A percentile compares a stretch with the other conserved stretches of the same genome.
These are phyloP conservation scores for Rugonectria rugulosa DNA, from an alignment of 2,329 filamentous ascomycete genomes.

Conservation along the genomic window DNA sequence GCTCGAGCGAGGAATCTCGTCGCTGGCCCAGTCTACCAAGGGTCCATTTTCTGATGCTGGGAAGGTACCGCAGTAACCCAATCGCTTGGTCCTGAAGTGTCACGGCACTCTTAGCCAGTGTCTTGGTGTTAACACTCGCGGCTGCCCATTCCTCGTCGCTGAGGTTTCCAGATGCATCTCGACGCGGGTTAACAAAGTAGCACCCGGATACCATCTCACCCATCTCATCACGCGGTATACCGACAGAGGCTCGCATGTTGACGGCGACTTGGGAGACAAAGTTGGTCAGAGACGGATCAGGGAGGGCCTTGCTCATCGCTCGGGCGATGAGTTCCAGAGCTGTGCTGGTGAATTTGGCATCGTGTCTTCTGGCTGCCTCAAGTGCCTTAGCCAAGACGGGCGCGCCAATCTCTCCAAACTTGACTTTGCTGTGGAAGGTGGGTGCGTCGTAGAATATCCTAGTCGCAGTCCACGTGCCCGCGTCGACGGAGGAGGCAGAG, in stretches of 20 bases:
- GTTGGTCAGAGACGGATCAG: conserved; percentile 27
- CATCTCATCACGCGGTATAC: conserved; percentile 26
- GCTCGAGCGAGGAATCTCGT: conserved; percentile 32
- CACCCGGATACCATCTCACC: conserved; percentile 27
- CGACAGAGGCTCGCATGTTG: conserved; percentile 34
- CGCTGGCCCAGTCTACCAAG: conserved; percentile 28
- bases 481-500: conserved; percentile 18
- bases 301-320: conserved; percentile 29
- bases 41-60: conserved; percentile 34
- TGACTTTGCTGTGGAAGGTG: conserved; percentile 25
- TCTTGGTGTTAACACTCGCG: conserved; percentile 20
- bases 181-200: conserved; percentile 23
- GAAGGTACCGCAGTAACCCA: conserved; percentile 31
- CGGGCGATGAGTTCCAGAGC: conserved; percentile 31
- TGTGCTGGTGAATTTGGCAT: conserved; percentile 31
- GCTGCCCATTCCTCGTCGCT: conserved; percentile 31
- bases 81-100: conserved; percentile 31
- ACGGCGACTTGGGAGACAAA: conserved; percentile 35
- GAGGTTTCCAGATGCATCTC: conserved; percentile 9
- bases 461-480: conserved; percentile 30
- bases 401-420: conserved; percentile 23
- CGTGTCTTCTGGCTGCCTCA: conserved; percentile 19
- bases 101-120: conserved; percentile 20
- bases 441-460: conserved; percentile 22
- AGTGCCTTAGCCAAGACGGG: conserved; percentile 18